Evolutionary conservation across 345 rosid genomes (phyloP).

Genomic region (Orychophragmus violaceus): DNA sequence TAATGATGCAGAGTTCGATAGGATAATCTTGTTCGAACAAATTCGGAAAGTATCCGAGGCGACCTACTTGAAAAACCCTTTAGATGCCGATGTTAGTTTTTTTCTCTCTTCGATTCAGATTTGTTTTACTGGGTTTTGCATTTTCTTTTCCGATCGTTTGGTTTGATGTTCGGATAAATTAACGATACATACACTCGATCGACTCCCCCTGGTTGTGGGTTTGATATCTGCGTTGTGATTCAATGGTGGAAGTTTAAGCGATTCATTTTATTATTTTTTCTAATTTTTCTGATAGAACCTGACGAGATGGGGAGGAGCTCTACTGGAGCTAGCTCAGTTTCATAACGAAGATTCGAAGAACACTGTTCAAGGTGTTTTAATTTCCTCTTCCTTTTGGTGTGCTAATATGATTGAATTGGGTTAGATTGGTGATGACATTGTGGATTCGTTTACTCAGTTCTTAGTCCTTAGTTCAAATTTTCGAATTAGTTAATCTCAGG

Average conservation of each 20-base stretch:
- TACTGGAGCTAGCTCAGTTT: constrained; percentile 87
- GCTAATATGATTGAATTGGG: not conserved
- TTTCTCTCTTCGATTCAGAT: not conserved
- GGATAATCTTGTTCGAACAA: constrained; percentile 68
- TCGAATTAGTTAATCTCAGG: not conserved
- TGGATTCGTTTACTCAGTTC: not conserved
- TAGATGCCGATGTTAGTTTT: constrained; percentile 62
- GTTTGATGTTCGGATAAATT: not conserved
- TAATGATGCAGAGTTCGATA: constrained; percentile 56
- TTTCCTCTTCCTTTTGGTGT: not conserved
- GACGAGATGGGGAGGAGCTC: constrained; percentile 79
- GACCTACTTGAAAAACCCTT: constrained; percentile 57
- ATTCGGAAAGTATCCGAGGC: constrained; percentile 68
- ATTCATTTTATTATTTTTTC: not conserved
- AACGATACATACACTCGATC: not conserved
- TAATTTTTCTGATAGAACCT: constrained; percentile 49
- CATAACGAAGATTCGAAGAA: constrained; percentile 61
- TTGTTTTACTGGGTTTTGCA: not conserved
- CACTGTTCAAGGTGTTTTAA: constrained; percentile 59
- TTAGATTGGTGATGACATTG: not conserved
- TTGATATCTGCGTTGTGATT: not conserved
- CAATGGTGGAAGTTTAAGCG: not conserved
- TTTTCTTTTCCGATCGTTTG: constrained; percentile 2
- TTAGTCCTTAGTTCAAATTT: too few species aligned
- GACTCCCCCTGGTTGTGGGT: too few species aligned